Conservation (phyloP, 2,329 filamentous ascomycete species). For the Phyllosticta citrichinensis region DNA sequence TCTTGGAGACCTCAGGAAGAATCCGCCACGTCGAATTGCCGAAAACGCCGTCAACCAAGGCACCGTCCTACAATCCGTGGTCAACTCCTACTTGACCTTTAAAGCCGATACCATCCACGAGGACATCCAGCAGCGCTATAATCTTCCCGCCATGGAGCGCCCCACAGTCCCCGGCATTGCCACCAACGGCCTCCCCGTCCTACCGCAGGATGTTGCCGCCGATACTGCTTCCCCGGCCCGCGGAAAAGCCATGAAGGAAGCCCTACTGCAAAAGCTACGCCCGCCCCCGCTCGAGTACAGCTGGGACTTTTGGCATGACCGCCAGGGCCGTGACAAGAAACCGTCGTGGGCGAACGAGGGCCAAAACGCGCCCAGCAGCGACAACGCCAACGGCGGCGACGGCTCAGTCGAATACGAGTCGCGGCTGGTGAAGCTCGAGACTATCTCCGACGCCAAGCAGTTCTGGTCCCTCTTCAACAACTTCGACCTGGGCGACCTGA, state of each 20-base stretch:
- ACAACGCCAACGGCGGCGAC: slow-evolving; percentile 15
- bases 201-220: slow-evolving; percentile 49
- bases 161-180: slow-evolving; percentile 20
- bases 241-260: slow-evolving; percentile 60
- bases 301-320: slow-evolving; percentile 45
- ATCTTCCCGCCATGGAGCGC: slow-evolving; percentile 13
- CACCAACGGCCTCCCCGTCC: slow-evolving; percentile 43
- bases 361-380: slow-evolving; percentile 14
- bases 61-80: slow-evolving; percentile 12
- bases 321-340: slow-evolving; percentile 24
- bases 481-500: slow-evolving; percentile 63
- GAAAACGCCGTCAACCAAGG: slow-evolving; percentile 1
- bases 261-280: slow-evolving; percentile 35
- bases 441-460: slow-evolving; percentile 37
- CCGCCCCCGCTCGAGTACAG: slow-evolving; percentile 41
- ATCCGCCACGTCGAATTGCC: not conserved
- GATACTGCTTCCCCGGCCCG: slow-evolving; percentile 61
- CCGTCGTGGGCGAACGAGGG: slow-evolving; percentile 16
- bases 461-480: slow-evolving; percentile 52
- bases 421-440: slow-evolving; percentile 36
- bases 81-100: slow-evolving; percentile 9
- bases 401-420: slow-evolving; percentile 29
- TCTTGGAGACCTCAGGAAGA: not conserved
- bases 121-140: slow-evolving; percentile 7
- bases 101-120: not conserved